A percentile compares a stretch with the other conserved stretches of the same genome.
These are phyloP conservation scores for Acanthamoeba lenticulata DNA, from an alignment of 208 protist species.

Conservation along the genomic window DNA sequence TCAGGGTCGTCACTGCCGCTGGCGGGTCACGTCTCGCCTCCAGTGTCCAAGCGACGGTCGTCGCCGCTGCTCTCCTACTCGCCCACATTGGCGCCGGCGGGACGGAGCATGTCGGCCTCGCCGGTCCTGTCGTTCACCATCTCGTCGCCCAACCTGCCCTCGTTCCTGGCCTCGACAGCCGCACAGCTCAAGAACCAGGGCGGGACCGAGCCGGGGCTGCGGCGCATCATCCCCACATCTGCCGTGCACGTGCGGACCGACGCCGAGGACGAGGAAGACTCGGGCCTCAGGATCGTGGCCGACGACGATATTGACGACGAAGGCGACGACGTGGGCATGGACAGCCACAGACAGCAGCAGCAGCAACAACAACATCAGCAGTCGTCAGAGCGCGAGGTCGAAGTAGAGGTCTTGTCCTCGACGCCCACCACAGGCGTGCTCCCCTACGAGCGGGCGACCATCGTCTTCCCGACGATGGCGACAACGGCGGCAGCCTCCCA, in stretches of 20 bases:
- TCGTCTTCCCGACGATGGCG: neutral
- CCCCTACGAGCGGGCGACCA: neutral
- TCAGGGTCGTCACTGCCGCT: too few species aligned
- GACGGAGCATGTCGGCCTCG: neutral
- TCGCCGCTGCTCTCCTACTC: neutral
- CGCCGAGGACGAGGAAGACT: neutral
- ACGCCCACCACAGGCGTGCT: neutral
- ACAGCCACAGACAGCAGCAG: too few species aligned
- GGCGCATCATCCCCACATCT: too few species aligned
- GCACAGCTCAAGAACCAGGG: neutral
- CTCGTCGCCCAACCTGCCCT: conserved; percentile 17
- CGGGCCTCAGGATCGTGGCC: neutral
- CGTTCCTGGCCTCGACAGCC: neutral
- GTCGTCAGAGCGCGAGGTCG: conserved; percentile 8
- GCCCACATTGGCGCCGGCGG: too few species aligned
- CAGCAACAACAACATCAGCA: too few species aligned
- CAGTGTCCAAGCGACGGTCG: too few species aligned
- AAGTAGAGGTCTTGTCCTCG: neutral
- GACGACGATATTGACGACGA: neutral
- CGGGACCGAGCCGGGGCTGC: too few species aligned
- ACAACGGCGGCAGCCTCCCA: neutral
- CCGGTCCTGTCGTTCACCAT: neutral
- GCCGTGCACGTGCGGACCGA: neutral
- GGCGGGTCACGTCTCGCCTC: too few species aligned
- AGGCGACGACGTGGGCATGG: too few species aligned